Evolutionary conservation across 148 eudicot genomes (phyloP).

Genomic region (Nyssa sinensis): DNA sequence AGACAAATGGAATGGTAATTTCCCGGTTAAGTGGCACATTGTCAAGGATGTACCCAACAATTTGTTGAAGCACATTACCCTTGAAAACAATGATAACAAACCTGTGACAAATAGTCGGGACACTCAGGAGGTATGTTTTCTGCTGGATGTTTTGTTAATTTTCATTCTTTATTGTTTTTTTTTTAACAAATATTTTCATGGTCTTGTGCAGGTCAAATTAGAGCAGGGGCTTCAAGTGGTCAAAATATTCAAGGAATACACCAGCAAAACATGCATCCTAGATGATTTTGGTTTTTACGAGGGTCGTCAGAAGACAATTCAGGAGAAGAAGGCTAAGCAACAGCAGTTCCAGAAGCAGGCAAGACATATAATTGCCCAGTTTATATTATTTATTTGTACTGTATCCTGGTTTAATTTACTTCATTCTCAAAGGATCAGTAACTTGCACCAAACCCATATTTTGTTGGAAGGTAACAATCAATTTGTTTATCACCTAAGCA

Average conservation of each 20-base stretch:
- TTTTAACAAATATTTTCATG: not conserved
- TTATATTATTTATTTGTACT: not conserved
- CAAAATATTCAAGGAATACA: slow-evolving; percentile 60
- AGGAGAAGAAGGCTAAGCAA: slow-evolving; percentile 73
- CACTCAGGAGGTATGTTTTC: slow-evolving; percentile 76
- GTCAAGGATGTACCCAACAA: slow-evolving; percentile 84
- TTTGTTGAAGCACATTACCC: slow-evolving; percentile 64
- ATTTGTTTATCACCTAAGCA: not conserved
- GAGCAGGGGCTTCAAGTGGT: slow-evolving; percentile 72
- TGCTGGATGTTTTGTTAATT: not conserved
- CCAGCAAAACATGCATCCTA: slow-evolving; percentile 55
- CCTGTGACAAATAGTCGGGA: slow-evolving; percentile 86
- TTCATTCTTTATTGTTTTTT: not conserved
- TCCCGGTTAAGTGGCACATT: slow-evolving; percentile 88
- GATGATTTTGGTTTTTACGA: slow-evolving; percentile 82
- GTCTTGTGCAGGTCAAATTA: slow-evolving; percentile 50
- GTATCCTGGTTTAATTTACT: not conserved
- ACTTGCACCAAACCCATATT: not conserved
- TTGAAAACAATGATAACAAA: slow-evolving; percentile 81
- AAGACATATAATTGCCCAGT: not conserved
- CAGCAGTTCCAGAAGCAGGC: slow-evolving; percentile 64
- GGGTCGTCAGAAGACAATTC: slow-evolving; percentile 63
- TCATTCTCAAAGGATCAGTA: too few species aligned
- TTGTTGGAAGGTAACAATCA: too few species aligned
- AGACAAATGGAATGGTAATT: slow-evolving; percentile 81